These are phyloP conservation scores for Insectozyma bohioensis DNA, from an alignment of 1,139 yeast species.

Conservation along the genomic window DNA sequence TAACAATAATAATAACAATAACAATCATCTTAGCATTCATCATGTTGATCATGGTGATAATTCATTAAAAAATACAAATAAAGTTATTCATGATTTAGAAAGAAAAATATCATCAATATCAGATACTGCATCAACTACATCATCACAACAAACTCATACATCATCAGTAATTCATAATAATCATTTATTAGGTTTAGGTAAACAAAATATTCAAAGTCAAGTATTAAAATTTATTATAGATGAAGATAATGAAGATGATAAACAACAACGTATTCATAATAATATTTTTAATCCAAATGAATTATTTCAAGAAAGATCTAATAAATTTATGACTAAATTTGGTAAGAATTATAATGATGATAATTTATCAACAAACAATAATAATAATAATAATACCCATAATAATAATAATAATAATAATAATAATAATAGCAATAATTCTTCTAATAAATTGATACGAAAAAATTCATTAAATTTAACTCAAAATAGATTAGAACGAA, in stretches of 20 bases:
- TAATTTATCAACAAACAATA: conserved; percentile 6
- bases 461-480: conserved; percentile 13
- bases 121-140: conserved; percentile 18
- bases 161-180: conserved; percentile 35
- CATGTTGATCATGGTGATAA: no score
- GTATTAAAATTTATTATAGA: conserved; percentile 30
- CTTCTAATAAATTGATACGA: conserved; percentile 7
- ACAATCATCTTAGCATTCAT: no score
- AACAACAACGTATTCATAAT: conserved; percentile 18
- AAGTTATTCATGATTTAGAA: conserved; percentile 28
- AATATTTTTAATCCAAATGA: conserved; percentile 32
- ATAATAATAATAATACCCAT: conserved; percentile 6
- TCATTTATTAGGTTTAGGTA: conserved; percentile 28
- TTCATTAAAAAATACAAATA: conserved; percentile 24
- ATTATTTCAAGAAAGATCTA: conserved; percentile 37
- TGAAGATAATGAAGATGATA: conserved; percentile 18
- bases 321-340: conserved; percentile 31
- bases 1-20: no score
- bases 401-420: conserved; percentile 21
- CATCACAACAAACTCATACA: conserved; percentile 20
- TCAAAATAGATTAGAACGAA: conserved; percentile 11
- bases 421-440: no score
- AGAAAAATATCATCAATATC: conserved; percentile 30
- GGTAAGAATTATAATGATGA: conserved; percentile 27
- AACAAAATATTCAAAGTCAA: conserved; percentile 28